Percentiles rank a stretch among this genome's conserved stretches.
Evolutionary conservation across 371 early-diverging fungal genomes (phyloP).

Genomic region (Conidiobolus incongruus): DNA sequence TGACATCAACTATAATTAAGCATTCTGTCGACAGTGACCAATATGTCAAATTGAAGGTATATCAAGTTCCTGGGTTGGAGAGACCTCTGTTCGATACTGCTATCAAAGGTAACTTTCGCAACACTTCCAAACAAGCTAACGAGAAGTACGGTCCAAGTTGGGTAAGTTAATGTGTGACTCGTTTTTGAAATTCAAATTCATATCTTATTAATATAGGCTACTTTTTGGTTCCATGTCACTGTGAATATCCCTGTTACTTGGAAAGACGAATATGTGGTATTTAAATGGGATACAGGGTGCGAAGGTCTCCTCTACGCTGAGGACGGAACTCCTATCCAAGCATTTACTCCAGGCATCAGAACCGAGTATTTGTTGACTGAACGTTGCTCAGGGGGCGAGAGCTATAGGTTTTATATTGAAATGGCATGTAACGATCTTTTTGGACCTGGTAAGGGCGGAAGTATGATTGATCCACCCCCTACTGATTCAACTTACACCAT

Average conservation of each 20-base stretch:
- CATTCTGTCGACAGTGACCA: no score
- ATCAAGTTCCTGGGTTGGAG: slow-evolving; percentile 29
- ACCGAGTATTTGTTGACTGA: slow-evolving; percentile 49
- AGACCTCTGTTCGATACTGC: slow-evolving; percentile 6
- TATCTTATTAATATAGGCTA: slow-evolving; percentile 25
- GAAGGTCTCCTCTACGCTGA: slow-evolving; percentile 77
- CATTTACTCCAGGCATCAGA: slow-evolving; percentile 62
- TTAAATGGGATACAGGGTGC: slow-evolving; percentile 63
- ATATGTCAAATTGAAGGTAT: no score
- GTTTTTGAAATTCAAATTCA: not conserved
- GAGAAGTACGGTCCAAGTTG: slow-evolving; percentile 69
- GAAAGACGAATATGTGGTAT: slow-evolving; percentile 35
- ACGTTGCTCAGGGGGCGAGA: slow-evolving; percentile 31
- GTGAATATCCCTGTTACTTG: slow-evolving; percentile 37
- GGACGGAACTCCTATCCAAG: slow-evolving; percentile 66
- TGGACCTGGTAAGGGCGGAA: slow-evolving; percentile 38
- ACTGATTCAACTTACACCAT: slow-evolving; percentile 22
- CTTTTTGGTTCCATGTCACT: slow-evolving; percentile 66
- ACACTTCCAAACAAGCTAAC: slow-evolving; percentile 26
- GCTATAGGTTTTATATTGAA: slow-evolving; percentile 54
- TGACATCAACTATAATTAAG: no score
- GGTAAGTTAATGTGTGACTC: slow-evolving; percentile 18
- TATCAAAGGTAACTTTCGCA: no score
- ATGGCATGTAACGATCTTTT: slow-evolving; percentile 87
- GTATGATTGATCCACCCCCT: slow-evolving; percentile 33